Base-by-base conservation (phyloP, 768 basidiomycete species). In the Melanogaster broomeanus region DNA sequence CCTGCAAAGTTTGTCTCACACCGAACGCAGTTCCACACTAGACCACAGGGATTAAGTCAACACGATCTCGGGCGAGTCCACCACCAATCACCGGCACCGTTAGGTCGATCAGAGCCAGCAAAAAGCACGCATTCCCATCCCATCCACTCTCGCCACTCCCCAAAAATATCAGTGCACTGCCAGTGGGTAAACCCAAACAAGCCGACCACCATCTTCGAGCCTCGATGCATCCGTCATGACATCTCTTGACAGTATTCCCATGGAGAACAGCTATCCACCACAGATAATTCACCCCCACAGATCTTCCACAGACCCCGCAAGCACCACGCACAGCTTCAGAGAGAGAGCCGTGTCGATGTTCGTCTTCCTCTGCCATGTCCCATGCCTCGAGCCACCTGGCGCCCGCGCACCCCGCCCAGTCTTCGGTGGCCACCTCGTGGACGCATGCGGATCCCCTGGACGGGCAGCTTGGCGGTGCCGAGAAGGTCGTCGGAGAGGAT, bases 351-450 rank as follows among this genome's bases (percentile, higher is more conserved):
- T 2, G 12, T 33, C 35, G 5, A 18, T n/a, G 21, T 21, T 57
- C 55, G 16, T 54, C 48, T 12, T 57, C 55, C 21, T 48, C 52
- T 16, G 38, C 37, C 19, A 34, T 41, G 42, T 61, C 64, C 13
- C 52, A 19, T 28, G 68, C 57, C 25, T 48, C 53, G 6, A 60
- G 55, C n/a, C 45, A 40, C n/a, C 28, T 24, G 28, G 33, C 24
- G 11, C 33, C 50, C 15, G 42, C 49, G 12, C 33, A 42, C 16
- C 49, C 24, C 19, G 35, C n/a, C n/a, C 35, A 49, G 15, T 68
- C 64, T 39, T 70, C 66, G 18, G 37, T 33, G 25, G 63, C 63
- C 38, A 67, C 66, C 35, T 70, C 66, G 46, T 67, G 66, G 66
- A 58, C 54, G 35, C 57, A 52, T 25, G 46, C 37, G 43, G 66